phyloP scores from a whole-genome alignment of 1,284 basidiomycete species.

The Caloboletus firmus region DNA sequence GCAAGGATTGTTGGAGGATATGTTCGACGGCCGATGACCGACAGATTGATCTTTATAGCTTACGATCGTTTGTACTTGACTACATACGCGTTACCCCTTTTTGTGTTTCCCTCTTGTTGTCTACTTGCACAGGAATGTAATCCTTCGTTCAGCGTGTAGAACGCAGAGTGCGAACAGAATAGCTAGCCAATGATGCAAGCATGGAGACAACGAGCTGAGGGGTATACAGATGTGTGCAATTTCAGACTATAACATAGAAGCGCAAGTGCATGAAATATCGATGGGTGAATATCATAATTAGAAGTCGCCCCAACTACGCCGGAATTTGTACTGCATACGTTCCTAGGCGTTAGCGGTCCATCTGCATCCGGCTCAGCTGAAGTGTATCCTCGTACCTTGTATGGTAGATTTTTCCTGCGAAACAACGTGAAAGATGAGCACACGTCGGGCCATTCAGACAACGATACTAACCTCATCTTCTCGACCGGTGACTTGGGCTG shows the following conservation, averaged over 20 bases:
- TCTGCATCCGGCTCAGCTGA: constrained; percentile 8
- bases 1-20: constrained; percentile 73
- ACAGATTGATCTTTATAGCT: neutral
- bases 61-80: neutral
- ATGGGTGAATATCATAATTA: constrained; percentile 35
- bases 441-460: neutral
- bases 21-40: constrained; percentile 74
- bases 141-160: constrained; percentile 3
- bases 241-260: constrained; percentile 6
- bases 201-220: constrained; percentile 1
- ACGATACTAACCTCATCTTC: constrained; percentile 57
- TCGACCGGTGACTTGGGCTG: constrained; percentile 68
- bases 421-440: constrained; percentile 2
- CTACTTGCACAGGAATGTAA: constrained; percentile 9
- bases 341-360: constrained; percentile 49
- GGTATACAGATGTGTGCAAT: constrained; percentile 34
- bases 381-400: constrained; percentile 62
- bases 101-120: neutral
- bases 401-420: constrained; percentile 71
- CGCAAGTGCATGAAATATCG: constrained; percentile 11
- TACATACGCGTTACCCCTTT: neutral
- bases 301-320: constrained; percentile 82
- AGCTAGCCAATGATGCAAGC: constrained; percentile 3
- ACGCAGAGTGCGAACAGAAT: neutral
- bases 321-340: constrained; percentile 83